Percentiles rank a stretch among this genome's conserved stretches.
phyloP scores from a whole-genome alignment of 192 early-diverging fungal species.

The Allomyces macrogynus region DNA sequence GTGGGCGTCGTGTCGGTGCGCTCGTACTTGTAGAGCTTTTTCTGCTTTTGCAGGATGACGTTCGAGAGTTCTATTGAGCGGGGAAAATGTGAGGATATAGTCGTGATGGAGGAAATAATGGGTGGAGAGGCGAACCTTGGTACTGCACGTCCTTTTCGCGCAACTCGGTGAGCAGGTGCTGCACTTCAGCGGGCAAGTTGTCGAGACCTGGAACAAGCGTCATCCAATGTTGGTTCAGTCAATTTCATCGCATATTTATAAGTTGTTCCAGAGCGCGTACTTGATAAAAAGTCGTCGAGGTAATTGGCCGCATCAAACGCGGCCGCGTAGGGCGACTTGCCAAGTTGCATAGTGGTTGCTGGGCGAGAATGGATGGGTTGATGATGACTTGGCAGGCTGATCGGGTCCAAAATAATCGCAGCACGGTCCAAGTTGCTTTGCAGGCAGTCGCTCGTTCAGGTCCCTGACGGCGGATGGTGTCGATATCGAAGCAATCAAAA shows the following conservation, averaged over 20 bases:
- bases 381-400: no score
- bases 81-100: neutral
- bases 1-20: neutral
- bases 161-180: neutral
- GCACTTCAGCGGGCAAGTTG: neutral
- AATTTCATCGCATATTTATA: no score
- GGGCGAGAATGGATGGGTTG: neutral
- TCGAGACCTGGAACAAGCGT: neutral
- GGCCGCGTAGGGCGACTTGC: neutral
- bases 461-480: no score
- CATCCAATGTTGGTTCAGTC: neutral
- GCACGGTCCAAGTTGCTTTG: no score
- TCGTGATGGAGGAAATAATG: no score
- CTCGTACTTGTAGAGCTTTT: neutral
- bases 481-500: no score
- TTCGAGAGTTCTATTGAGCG: neutral
- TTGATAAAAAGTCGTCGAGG: no score
- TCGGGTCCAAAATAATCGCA: no score
- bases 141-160: neutral
- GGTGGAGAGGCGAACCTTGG: no score
- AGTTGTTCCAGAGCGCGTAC: no score
- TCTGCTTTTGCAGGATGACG: neutral
- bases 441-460: no score
- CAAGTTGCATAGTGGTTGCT: neutral
- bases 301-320: no score